Percentiles rank a stretch among this genome's conserved stretches.
phyloP scores from a whole-genome alignment of 2,329 filamentous ascomycete species.

The Exophiala alcalophila region DNA sequence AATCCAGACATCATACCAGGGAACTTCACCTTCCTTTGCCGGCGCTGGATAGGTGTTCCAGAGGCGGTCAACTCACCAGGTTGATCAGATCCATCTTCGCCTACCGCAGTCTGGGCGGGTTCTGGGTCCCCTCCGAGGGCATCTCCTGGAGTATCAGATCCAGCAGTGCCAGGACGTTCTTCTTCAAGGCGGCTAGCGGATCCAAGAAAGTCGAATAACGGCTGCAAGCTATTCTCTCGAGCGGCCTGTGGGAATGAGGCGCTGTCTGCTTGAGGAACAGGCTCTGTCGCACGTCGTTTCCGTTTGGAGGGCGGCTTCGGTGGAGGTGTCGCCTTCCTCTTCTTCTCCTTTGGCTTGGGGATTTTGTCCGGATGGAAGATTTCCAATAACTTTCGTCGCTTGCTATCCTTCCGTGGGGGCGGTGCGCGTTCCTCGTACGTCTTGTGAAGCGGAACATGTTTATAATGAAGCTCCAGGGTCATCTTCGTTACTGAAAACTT shows the following conservation, averaged over 20 bases:
- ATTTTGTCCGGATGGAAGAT: conserved; percentile 27
- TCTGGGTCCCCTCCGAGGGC: not conserved
- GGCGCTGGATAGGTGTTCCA: not conserved
- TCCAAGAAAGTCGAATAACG: conserved; percentile 28
- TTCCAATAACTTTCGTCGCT: conserved; percentile 24
- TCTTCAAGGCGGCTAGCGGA: conserved; percentile 16
- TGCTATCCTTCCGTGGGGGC: conserved; percentile 21
- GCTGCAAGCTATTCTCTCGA: conserved; percentile 19
- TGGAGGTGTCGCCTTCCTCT: conserved; percentile 7
- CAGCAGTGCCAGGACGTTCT: not conserved
- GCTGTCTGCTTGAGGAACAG: conserved; percentile 3
- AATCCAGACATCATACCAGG: conserved; percentile 22
- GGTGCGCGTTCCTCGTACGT: conserved; percentile 29
- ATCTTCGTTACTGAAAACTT: conserved; percentile 30
- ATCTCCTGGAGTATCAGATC: conserved; percentile 2
- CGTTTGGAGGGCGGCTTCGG: not conserved
- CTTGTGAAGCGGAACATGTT: conserved; percentile 27
- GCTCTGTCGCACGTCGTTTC: conserved; percentile 16
- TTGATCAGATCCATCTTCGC: not conserved
- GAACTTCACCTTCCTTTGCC: conserved; percentile 1
- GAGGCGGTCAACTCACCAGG: not conserved
- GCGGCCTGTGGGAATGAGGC: conserved; percentile 2
- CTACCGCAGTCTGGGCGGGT: not conserved
- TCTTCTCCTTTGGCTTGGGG: conserved; percentile 10
- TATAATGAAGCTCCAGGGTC: conserved; percentile 28